Percentiles rank a stretch among this genome's conserved stretches.
phyloP scores from a whole-genome alignment of 352 stramenopile species.

The Blastocystis sp. region DNA sequence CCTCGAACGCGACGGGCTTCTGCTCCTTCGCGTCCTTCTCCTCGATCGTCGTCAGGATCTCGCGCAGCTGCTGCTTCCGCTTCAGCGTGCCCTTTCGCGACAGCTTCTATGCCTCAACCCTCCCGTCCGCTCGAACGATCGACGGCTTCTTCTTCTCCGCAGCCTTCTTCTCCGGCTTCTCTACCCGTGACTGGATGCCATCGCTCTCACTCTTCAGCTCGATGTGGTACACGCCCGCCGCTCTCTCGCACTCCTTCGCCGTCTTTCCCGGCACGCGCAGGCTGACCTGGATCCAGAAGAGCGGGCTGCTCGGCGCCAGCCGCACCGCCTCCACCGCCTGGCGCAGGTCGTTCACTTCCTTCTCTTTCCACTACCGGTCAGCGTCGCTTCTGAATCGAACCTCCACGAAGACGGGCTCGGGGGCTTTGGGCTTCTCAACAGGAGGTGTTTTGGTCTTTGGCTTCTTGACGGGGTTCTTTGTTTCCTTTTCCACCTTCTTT shows the following conservation, averaged over 20 bases:
- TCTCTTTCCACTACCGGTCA: slow-evolving; percentile 18
- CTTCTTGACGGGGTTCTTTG: not conserved
- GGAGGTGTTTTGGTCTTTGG: not conserved
- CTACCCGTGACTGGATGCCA: not conserved
- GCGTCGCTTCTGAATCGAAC: too few relatives aligned
- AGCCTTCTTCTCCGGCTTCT: not conserved
- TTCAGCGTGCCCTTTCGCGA: slow-evolving; percentile 53
- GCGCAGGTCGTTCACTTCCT: not conserved
- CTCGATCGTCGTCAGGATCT: slow-evolving; percentile 1
- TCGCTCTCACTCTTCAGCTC: not conserved
- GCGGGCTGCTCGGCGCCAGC: not conserved
- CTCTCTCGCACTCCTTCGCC: slow-evolving; percentile 5
- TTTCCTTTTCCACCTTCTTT: not conserved
- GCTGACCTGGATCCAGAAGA: slow-evolving; percentile 23
- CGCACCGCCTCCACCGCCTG: not conserved
- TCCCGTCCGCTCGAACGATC: not conserved
- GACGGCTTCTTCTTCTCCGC: slow-evolving; percentile 2
- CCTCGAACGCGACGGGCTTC: not conserved
- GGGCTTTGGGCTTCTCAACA: not conserved
- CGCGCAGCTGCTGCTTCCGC: slow-evolving; percentile 26
- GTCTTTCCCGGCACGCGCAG: not conserved
- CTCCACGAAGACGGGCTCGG: not conserved
- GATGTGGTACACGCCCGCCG: not conserved
- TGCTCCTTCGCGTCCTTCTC: slow-evolving; percentile 18
- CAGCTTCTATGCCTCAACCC: slow-evolving; percentile 12